These are phyloP conservation scores for Gynandropsis gynandra DNA, from an alignment of 345 rosid genomes.

Conservation along the genomic window DNA sequence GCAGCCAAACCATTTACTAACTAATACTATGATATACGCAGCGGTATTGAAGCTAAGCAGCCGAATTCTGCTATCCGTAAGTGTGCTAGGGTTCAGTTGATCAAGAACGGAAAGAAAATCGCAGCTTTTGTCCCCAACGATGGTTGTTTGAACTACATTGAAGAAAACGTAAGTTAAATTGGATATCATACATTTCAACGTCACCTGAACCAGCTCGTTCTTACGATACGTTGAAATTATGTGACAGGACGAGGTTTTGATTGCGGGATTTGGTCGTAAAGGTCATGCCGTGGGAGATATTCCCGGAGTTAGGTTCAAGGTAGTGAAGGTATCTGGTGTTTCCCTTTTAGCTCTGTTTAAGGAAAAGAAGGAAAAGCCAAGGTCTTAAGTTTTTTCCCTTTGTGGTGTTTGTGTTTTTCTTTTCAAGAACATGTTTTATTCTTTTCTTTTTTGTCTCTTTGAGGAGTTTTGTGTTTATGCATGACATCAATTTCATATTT, in stretches of 20 bases:
- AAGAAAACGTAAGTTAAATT: slow-evolving; percentile 54
- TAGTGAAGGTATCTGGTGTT: slow-evolving; percentile 65
- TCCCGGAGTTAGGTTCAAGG: slow-evolving; percentile 78
- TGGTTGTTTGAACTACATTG: slow-evolving; percentile 93
- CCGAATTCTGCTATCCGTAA: slow-evolving; percentile 98
- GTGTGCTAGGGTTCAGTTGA: slow-evolving; percentile 90
- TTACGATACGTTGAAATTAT: not conserved
- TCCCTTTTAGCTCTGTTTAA: slow-evolving; percentile 63
- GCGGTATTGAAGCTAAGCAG: slow-evolving; percentile 97
- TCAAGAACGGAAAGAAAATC: slow-evolving; percentile 92
- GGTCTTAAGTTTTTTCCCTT: slow-evolving; percentile 31
- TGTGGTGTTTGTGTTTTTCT: too few species aligned
- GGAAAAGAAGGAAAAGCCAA: slow-evolving; percentile 67
- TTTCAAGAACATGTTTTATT: too few species aligned
- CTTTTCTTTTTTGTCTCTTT: too few species aligned
- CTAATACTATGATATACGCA: slow-evolving; percentile 23
- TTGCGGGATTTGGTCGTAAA: slow-evolving; percentile 59
- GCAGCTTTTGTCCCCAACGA: slow-evolving; percentile 96
- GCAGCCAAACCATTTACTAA: too few species aligned
- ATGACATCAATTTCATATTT: too few species aligned
- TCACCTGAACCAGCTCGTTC: too few species aligned
- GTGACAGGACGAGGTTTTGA: slow-evolving; percentile 57
- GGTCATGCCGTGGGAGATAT: slow-evolving; percentile 67
- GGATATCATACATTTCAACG: too few species aligned
- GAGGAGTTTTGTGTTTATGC: too few species aligned